phyloP scores from a whole-genome alignment of 2,329 filamentous ascomycete species.

The Didymella pinodella region DNA sequence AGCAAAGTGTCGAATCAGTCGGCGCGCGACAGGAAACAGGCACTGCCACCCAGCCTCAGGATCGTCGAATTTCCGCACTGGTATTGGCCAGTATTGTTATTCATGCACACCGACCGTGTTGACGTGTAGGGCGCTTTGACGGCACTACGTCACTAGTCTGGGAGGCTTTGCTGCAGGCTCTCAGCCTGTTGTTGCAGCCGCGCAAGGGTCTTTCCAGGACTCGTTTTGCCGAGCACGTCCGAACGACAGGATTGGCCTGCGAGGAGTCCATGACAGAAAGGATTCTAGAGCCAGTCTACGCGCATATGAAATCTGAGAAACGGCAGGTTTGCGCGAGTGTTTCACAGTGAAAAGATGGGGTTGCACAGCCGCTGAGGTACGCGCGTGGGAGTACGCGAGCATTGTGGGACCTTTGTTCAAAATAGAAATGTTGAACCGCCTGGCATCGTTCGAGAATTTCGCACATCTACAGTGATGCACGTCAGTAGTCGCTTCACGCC shows the following conservation, averaged over 20 bases:
- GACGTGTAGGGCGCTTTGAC: slow-evolving; percentile 31
- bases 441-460: not conserved
- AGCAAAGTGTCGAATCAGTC: slow-evolving; percentile 21
- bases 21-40: slow-evolving; percentile 21
- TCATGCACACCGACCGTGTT: slow-evolving; percentile 30
- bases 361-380: slow-evolving; percentile 22
- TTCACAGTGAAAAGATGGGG: slow-evolving; percentile 16
- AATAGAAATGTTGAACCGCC: slow-evolving; percentile 14
- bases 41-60: slow-evolving; percentile 32
- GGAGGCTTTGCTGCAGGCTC: slow-evolving; percentile 28
- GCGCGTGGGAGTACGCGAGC: slow-evolving; percentile 15
- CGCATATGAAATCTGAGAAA: slow-evolving; percentile 1
- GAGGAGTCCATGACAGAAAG: slow-evolving; percentile 3
- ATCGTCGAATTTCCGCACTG: slow-evolving; percentile 22
- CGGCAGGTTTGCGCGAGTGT: slow-evolving; percentile 16
- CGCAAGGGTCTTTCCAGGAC: slow-evolving; percentile 13
- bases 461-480: not conserved
- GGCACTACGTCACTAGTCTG: slow-evolving; percentile 22
- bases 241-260: slow-evolving; percentile 9
- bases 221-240: slow-evolving; percentile 11
- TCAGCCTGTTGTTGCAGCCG: slow-evolving; percentile 23
- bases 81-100: slow-evolving; percentile 19
- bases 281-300: slow-evolving; percentile 2
- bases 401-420: slow-evolving; percentile 15
- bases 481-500: slow-evolving; percentile 1